Evolutionary conservation across 2,329 filamentous ascomycete genomes (phyloP).

Genomic region (Hortaea werneckii): DNA sequence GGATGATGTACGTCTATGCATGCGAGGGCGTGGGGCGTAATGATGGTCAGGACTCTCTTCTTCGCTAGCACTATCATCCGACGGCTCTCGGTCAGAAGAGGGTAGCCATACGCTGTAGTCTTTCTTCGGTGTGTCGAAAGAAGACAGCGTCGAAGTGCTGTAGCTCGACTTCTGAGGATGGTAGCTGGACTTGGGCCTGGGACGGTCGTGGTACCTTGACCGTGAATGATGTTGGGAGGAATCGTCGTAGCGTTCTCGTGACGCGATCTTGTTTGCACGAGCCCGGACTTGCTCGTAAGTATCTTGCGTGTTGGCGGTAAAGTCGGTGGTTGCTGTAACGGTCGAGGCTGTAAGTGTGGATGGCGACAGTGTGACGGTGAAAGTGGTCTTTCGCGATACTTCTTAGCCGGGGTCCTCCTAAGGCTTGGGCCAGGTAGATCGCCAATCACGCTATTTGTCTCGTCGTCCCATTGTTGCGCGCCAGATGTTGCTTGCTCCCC

Average conservation of each 20-base stretch:
- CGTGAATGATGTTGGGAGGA: background rate
- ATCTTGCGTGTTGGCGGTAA: slow-evolving; percentile 4
- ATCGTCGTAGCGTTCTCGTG: slow-evolving; percentile 5
- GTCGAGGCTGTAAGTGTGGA: background rate
- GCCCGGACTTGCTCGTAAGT: slow-evolving; percentile 8
- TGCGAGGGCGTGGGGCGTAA: slow-evolving; percentile 20
- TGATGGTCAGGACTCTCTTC: slow-evolving; percentile 11
- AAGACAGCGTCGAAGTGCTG: slow-evolving; percentile 8
- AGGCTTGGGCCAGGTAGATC: slow-evolving; percentile 10
- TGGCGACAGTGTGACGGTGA: slow-evolving; percentile 3
- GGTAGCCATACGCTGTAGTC: slow-evolving; percentile 43
- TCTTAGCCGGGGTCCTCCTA: slow-evolving; percentile 14
- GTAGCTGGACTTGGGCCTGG: slow-evolving; percentile 12
- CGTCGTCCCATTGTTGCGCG: slow-evolving; percentile 37
- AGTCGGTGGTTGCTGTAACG: background rate
- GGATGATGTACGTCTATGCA: slow-evolving; percentile 38
- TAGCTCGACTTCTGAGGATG: slow-evolving; percentile 10
- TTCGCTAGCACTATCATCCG: slow-evolving; percentile 18
- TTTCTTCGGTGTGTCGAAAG: slow-evolving; percentile 15
- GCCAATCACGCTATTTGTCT: slow-evolving; percentile 22
- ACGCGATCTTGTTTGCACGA: slow-evolving; percentile 2
- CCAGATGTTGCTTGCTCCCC: slow-evolving; percentile 44
- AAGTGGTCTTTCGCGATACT: slow-evolving; percentile 12
- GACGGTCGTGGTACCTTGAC: background rate
- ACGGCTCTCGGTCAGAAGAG: slow-evolving; percentile 27